phyloP scores from a whole-genome alignment of 108 stramenopile species.

The Skeletonema menzelii region DNA sequence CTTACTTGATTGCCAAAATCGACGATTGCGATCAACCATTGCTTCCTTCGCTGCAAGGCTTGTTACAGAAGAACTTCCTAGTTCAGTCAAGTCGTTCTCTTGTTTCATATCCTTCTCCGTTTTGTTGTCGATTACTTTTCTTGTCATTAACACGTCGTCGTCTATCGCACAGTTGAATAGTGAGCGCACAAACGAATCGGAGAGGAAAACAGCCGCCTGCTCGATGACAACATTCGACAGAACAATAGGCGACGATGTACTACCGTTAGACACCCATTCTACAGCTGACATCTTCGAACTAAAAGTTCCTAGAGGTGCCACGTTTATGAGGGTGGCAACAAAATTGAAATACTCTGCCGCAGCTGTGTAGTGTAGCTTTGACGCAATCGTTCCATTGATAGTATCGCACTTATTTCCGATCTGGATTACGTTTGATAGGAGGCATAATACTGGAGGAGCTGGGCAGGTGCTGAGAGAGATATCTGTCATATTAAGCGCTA shows the following conservation, averaged over 20 bases:
- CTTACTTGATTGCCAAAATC: constrained; percentile 76
- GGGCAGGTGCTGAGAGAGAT: constrained; percentile 60
- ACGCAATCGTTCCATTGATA: constrained; percentile 53
- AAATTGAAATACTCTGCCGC: constrained; percentile 66
- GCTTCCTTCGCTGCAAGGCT: constrained; percentile 83
- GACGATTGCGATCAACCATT: constrained; percentile 64
- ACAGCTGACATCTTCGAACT: constrained; percentile 67
- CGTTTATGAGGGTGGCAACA: constrained; percentile 64
- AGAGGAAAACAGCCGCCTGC: constrained; percentile 65
- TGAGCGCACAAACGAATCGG: constrained; percentile 65
- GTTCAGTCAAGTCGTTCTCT: constrained; percentile 66
- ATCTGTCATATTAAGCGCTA: constrained; percentile 52
- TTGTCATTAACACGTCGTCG: constrained; percentile 42
- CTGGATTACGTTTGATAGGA: constrained; percentile 74
- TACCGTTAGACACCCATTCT: constrained; percentile 79
- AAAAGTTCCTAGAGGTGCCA: constrained; percentile 73
- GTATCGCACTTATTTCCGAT: constrained; percentile 52
- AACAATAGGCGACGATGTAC: constrained; percentile 70
- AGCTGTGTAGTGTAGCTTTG: constrained; percentile 45
- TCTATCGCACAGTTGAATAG: constrained; percentile 70
- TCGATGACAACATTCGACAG: constrained; percentile 70
- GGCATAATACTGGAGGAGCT: constrained; percentile 65
- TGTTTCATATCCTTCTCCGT: constrained; percentile 76
- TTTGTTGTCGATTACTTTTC: constrained; percentile 55
- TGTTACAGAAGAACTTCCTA: constrained; percentile 51